Evolutionary conservation across 2,329 filamentous ascomycete genomes (phyloP).

Genomic region (Pseudogymnoascus sp.): DNA sequence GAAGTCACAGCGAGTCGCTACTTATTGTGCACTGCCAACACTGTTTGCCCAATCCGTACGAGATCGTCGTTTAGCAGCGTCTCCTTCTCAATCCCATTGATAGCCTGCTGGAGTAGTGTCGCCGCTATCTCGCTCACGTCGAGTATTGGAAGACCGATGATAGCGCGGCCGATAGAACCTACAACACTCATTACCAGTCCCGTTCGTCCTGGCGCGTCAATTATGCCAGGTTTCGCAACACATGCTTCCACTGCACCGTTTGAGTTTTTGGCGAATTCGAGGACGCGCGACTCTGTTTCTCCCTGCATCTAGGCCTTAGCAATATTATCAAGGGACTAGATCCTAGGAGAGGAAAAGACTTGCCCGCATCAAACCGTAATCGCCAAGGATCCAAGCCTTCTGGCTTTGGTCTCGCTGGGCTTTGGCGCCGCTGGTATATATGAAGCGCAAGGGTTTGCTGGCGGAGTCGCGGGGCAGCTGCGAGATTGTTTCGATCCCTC

Average conservation of each 20-base stretch:
- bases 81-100: conserved; percentile 40
- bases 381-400: conserved; percentile 30
- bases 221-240: conserved; percentile 37
- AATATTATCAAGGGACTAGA: background rate
- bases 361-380: conserved; percentile 42
- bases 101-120: conserved; percentile 36
- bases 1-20: background rate
- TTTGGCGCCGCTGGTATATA: conserved; percentile 41
- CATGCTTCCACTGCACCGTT: conserved; percentile 31
- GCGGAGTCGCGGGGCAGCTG: conserved; percentile 17
- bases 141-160: conserved; percentile 30
- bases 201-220: conserved; percentile 27
- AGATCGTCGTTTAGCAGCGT: conserved; percentile 37
- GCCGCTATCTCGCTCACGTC: conserved; percentile 33
- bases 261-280: conserved; percentile 34
- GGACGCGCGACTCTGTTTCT: conserved; percentile 36
- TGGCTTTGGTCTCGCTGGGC: conserved; percentile 39
- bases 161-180: conserved; percentile 16
- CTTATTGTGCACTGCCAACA: background rate
- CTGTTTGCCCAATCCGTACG: conserved; percentile 30
- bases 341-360: conserved; percentile 15
- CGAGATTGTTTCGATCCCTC: conserved; percentile 31
- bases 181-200: conserved; percentile 17
- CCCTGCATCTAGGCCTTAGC: conserved; percentile 31
- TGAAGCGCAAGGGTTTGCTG: conserved; percentile 35